These are phyloP conservation scores for Erigeron philadelphicus DNA, from an alignment of 140 eudicot species.

Conservation along the genomic window DNA sequence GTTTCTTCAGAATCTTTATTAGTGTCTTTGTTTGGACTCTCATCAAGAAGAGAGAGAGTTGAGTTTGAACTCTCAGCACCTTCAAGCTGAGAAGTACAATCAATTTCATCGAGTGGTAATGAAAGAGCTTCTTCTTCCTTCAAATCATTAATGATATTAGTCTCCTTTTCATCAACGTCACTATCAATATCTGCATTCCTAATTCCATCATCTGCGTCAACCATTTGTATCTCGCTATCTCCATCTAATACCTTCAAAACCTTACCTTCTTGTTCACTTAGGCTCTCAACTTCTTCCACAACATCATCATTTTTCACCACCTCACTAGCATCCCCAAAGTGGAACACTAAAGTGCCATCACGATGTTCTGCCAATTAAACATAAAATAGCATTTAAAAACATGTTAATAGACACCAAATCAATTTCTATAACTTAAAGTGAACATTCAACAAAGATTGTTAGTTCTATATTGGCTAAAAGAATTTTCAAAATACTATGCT, in stretches of 20 bases:
- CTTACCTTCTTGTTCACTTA: slow-evolving; percentile 18
- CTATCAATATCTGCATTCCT: slow-evolving; percentile 12
- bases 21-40: slow-evolving; percentile 19
- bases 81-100: slow-evolving; percentile 20
- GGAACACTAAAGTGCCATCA: slow-evolving; percentile 74
- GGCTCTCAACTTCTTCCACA: slow-evolving; percentile 32
- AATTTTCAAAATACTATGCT: too few relatives aligned
- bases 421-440: not conserved
- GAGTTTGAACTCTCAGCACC: slow-evolving; percentile 22
- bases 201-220: slow-evolving; percentile 29
- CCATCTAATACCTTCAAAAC: slow-evolving; percentile 38
- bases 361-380: slow-evolving; percentile 48
- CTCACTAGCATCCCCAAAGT: slow-evolving; percentile 70
- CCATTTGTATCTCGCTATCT: slow-evolving; percentile 30
- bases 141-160: slow-evolving; percentile 23
- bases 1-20: slow-evolving; percentile 15
- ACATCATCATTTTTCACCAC: slow-evolving; percentile 30
- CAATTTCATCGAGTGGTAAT: slow-evolving; percentile 19
- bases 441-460: not conserved
- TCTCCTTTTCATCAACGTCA: slow-evolving; percentile 24
- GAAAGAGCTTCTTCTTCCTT: slow-evolving; percentile 28
- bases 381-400: slow-evolving; percentile 15
- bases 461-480: too few relatives aligned
- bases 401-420: not conserved
- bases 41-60: slow-evolving; percentile 12